Conservation (phyloP, 257 asterid genomes). For the Gentiana dahurica region DNA sequence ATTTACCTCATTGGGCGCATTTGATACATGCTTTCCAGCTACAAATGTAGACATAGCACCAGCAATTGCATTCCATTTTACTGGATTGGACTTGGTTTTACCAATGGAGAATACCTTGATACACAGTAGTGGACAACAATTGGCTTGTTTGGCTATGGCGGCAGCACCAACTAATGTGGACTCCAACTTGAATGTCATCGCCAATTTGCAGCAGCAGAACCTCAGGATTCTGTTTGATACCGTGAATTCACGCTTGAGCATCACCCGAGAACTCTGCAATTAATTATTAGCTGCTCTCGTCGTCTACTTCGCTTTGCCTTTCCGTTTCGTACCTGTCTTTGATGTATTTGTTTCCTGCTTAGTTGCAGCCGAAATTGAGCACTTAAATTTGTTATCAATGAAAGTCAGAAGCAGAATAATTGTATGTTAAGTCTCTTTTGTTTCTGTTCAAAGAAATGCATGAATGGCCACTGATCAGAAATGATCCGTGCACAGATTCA, state of each 20-base stretch:
- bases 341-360: no score
- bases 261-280: constrained; percentile 62
- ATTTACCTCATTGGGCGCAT: constrained; percentile 60
- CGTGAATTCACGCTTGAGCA: constrained; percentile 54
- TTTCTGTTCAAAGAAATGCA: no score
- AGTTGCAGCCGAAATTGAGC: no score
- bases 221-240: constrained; percentile 72
- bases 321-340: no score
- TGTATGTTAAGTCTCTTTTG: no score
- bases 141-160: constrained; percentile 84
- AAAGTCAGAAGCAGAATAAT: no score
- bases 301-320: no score
- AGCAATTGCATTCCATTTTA: constrained; percentile 37
- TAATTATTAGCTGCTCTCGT: no score
- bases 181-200: constrained; percentile 65
- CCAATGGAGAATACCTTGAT: constrained; percentile 76
- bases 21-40: constrained; percentile 70
- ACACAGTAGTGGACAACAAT: constrained; percentile 68
- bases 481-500: no score
- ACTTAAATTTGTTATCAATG: no score
- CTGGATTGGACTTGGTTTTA: constrained; percentile 55
- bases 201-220: constrained; percentile 90
- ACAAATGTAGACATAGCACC: constrained; percentile 56
- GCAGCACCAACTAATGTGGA: constrained; percentile 57
- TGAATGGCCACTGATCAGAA: no score